Conservation (phyloP, 1,284 basidiomycete species). For the Moniliophthora roreri region DNA sequence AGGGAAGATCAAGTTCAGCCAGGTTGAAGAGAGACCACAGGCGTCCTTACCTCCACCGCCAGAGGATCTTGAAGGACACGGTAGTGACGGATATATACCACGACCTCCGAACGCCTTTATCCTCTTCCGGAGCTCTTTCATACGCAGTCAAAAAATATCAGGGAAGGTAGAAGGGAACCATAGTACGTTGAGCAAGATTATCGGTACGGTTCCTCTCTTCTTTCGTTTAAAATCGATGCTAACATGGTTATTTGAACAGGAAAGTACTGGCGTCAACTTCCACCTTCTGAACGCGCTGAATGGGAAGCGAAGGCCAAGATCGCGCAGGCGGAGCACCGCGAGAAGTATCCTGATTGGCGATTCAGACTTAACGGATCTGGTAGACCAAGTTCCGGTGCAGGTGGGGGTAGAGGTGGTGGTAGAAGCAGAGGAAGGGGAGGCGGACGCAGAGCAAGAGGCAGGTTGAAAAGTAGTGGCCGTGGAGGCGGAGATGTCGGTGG, state of each 20-base stretch:
- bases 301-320: constrained; percentile 77
- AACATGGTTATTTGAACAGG: constrained; percentile 29
- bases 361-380: no score
- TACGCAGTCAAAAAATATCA: constrained; percentile 74
- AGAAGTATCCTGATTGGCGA: constrained; percentile 75
- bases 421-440: constrained; percentile 31
- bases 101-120: constrained; percentile 95
- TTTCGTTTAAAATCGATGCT: neutral
- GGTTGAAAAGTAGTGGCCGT: constrained; percentile 26
- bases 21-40: no score
- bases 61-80: neutral
- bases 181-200: constrained; percentile 68
- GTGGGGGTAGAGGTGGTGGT: constrained; percentile 33
- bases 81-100: constrained; percentile 64
- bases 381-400: constrained; percentile 55
- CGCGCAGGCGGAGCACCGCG: constrained; percentile 77
- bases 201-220: constrained; percentile 34
- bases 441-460: constrained; percentile 11
- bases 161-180: constrained; percentile 78
- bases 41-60: neutral
- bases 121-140: constrained; percentile 89
- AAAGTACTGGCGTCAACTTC: constrained; percentile 61
- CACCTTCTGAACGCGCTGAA: constrained; percentile 58
- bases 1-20: no score
- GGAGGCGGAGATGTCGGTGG: constrained; percentile 16